phyloP scores from a whole-genome alignment of 2,329 filamentous ascomycete species.

The Periconia sp. region DNA sequence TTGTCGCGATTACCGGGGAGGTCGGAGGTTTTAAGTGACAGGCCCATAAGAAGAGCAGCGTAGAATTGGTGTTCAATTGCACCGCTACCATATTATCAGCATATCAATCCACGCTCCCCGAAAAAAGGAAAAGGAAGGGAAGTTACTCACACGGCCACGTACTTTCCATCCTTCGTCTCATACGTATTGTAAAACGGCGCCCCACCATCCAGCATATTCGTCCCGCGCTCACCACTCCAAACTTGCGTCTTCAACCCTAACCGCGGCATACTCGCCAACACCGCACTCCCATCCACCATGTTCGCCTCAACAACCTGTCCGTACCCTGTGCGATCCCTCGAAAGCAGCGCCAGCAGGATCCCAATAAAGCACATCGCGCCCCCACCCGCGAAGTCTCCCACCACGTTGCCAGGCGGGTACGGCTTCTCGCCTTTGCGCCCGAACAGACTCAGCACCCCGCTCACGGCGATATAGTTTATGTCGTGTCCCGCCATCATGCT shows the following conservation, averaged over 20 bases:
- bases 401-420: slow-evolving; percentile 77
- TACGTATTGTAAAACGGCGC: slow-evolving; percentile 90
- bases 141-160: slow-evolving; percentile 68
- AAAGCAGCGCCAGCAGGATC: slow-evolving; percentile 75
- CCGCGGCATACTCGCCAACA: slow-evolving; percentile 77
- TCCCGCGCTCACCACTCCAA: slow-evolving; percentile 67
- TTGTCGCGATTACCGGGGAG: slow-evolving; percentile 59
- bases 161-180: slow-evolving; percentile 75
- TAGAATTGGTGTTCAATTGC: slow-evolving; percentile 90
- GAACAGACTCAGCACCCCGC: slow-evolving; percentile 75
- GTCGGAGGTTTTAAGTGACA: slow-evolving; percentile 57
- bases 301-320: slow-evolving; percentile 94
- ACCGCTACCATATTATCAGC: slow-evolving; percentile 50
- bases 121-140: background rate
- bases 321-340: slow-evolving; percentile 61
- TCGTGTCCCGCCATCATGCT: slow-evolving; percentile 89
- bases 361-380: slow-evolving; percentile 81
- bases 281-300: slow-evolving; percentile 89
- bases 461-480: slow-evolving; percentile 93
- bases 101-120: background rate
- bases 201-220: slow-evolving; percentile 80
- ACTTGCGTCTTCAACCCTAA: slow-evolving; percentile 64
- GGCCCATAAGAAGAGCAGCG: slow-evolving; percentile 63
- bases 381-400: slow-evolving; percentile 90
- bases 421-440: slow-evolving; percentile 71